A percentile compares a stretch with the other conserved stretches of the same genome.
phyloP scores from a whole-genome alignment of 345 rosid genomes.

The Pugionium dolabratum region DNA sequence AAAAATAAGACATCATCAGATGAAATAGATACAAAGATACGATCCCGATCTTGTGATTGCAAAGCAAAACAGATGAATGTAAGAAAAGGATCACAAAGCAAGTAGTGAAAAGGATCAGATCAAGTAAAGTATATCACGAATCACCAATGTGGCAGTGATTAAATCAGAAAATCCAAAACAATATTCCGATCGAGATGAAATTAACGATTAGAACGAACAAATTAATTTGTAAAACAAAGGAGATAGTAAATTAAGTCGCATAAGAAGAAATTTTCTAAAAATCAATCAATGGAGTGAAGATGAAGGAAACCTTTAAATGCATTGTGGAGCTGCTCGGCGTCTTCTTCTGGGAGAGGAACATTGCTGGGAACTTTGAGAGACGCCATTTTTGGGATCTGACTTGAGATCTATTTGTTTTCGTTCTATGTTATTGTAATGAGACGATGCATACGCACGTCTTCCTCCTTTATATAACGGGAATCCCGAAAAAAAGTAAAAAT shows the following conservation, averaged over 20 bases:
- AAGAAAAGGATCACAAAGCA: not conserved
- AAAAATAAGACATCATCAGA: not conserved
- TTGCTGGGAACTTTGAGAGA: slow-evolving; percentile 55
- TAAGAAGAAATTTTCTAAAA: too few species aligned
- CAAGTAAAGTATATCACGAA: slow-evolving; percentile 3
- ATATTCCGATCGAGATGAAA: too few species aligned
- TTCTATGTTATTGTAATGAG: slow-evolving; percentile 14
- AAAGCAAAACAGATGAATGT: not conserved
- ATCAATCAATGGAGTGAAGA: too few species aligned
- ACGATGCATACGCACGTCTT: slow-evolving; percentile 28
- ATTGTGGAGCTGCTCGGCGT: slow-evolving; percentile 62
- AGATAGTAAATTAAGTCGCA: too few species aligned
- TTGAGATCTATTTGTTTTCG: slow-evolving; percentile 24
- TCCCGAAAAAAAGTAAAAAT: slow-evolving; percentile 5
- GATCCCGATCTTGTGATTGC: slow-evolving; percentile 10
- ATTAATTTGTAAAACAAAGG: too few species aligned
- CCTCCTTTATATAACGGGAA: slow-evolving; percentile 23
- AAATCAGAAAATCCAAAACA: not conserved
- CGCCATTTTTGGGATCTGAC: slow-evolving; percentile 48
- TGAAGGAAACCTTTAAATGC: too few species aligned
- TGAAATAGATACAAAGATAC: not conserved
- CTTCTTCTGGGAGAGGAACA: slow-evolving; percentile 55
- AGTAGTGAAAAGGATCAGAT: slow-evolving; percentile 7
- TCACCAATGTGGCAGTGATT: slow-evolving; percentile 14
- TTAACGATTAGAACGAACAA: too few species aligned